These are phyloP conservation scores for Blakeslea trispora DNA, from an alignment of 371 early-diverging fungal genomes.

Conservation along the genomic window DNA sequence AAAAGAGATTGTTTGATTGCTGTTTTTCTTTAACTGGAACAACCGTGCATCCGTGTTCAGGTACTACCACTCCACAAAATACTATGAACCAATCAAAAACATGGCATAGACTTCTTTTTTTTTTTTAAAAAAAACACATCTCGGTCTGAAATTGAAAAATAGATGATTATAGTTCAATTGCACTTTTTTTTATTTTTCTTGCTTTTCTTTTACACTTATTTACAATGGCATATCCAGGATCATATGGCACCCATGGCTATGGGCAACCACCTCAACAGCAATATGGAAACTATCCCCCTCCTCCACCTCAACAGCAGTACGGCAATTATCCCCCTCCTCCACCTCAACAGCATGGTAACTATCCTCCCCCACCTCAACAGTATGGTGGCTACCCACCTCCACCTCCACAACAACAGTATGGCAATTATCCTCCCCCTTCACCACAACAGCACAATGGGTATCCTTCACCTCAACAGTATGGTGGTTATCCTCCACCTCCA, in stretches of 20 bases:
- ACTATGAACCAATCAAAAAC: too few relatives aligned
- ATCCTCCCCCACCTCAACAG: constrained; percentile 7
- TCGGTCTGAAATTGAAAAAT: too few relatives aligned
- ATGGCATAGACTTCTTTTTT: too few relatives aligned
- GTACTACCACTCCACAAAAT: too few relatives aligned
- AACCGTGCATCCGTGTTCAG: too few relatives aligned
- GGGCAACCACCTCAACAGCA: constrained; percentile 19
- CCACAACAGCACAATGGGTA: constrained; percentile 13
- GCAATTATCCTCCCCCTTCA: constrained; percentile 2
- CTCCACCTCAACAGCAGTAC: constrained; percentile 9
- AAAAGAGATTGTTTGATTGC: too few relatives aligned
- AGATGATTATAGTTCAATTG: too few relatives aligned
- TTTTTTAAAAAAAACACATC: too few relatives aligned
- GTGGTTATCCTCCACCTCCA: background rate
- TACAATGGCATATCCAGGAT: constrained; percentile 27
- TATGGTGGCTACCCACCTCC: constrained; percentile 13
- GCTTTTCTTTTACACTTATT: too few relatives aligned
- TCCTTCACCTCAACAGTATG: constrained; percentile 12
- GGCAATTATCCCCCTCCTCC: constrained; percentile 14
- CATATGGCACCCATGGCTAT: constrained; percentile 26
- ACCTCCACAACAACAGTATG: constrained; percentile 10
- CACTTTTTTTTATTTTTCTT: too few relatives aligned
- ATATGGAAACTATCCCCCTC: background rate
- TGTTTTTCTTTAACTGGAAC: too few relatives aligned
- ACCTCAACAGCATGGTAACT: constrained; percentile 5